phyloP scores from a whole-genome alignment of 108 stramenopile species.

The Cyclotella kingstonii region DNA sequence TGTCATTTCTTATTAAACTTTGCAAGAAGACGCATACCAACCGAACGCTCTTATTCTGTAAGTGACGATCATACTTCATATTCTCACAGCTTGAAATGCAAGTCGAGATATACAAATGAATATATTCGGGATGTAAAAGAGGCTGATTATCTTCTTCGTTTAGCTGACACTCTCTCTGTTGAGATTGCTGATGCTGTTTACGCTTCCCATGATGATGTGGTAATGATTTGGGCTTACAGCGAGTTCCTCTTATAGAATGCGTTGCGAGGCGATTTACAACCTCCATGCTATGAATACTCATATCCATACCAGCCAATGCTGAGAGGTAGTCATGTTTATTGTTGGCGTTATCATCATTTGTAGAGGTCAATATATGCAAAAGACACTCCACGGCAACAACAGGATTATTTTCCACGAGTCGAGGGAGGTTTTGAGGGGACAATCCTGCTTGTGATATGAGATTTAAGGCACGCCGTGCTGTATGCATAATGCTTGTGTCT shows the following conservation, averaged over 20 bases:
- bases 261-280: constrained; percentile 90
- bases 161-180: not conserved
- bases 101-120: constrained; percentile 93
- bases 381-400: constrained; percentile 91
- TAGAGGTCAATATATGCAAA: constrained; percentile 68
- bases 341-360: constrained; percentile 1
- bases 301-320: constrained; percentile 95
- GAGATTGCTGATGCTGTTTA: constrained; percentile 8
- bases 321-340: constrained; percentile 79
- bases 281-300: constrained; percentile 97
- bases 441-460: constrained; percentile 76
- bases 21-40: constrained; percentile 96
- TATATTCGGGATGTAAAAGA: constrained; percentile 91
- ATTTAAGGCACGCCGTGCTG: constrained; percentile 29
- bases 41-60: constrained; percentile 94
- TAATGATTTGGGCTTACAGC: not conserved
- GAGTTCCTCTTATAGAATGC: constrained; percentile 19
- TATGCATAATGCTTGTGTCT: not conserved
- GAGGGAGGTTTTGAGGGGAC: constrained; percentile 87
- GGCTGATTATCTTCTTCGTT: constrained; percentile 38
- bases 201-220: not conserved
- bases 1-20: constrained; percentile 90
- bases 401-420: constrained; percentile 96
- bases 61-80: constrained; percentile 86
- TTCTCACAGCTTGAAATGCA: constrained; percentile 95